These are phyloP conservation scores for Sphagnum magellanicum DNA, from an alignment of 228 moss, liverwort and hornwort genomes.

Conservation along the genomic window DNA sequence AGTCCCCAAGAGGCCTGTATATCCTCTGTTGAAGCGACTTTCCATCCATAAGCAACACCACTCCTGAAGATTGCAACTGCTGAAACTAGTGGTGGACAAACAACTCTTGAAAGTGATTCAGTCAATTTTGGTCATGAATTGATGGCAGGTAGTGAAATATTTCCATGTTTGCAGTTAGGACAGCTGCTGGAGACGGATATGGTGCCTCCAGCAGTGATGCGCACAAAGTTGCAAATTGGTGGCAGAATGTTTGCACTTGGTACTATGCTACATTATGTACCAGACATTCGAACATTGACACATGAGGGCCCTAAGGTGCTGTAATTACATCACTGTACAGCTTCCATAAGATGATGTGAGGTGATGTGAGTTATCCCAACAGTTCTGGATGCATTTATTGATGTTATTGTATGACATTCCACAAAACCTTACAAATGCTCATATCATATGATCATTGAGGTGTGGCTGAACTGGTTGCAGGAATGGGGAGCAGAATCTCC, in stretches of 20 bases:
- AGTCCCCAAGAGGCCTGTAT: background rate
- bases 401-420: background rate
- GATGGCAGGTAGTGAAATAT: too few species aligned
- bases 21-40: background rate
- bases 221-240: slow-evolving; percentile 36
- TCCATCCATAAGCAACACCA: too few species aligned
- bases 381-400: background rate
- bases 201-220: slow-evolving; percentile 53
- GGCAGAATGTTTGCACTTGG: slow-evolving; percentile 33
- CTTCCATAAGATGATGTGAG: too few species aligned
- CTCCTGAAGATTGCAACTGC: too few species aligned
- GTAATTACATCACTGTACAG: background rate
- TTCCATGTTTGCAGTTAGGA: slow-evolving; percentile 27
- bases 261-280: slow-evolving; percentile 42
- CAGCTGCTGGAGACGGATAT: slow-evolving; percentile 56
- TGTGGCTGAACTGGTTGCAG: slow-evolving; percentile 3
- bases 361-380: too few species aligned
- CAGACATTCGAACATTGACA: slow-evolving; percentile 45
- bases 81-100: too few species aligned
- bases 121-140: too few species aligned
- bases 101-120: too few species aligned
- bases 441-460: too few species aligned
- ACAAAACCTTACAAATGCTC: too few species aligned
- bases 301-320: slow-evolving; percentile 50
- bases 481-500: slow-evolving; percentile 70